Percentiles rank a stretch among this genome's conserved stretches.
These are phyloP conservation scores for Seminavis robusta DNA, from an alignment of 108 stramenopile genomes.

Conservation along the genomic window DNA sequence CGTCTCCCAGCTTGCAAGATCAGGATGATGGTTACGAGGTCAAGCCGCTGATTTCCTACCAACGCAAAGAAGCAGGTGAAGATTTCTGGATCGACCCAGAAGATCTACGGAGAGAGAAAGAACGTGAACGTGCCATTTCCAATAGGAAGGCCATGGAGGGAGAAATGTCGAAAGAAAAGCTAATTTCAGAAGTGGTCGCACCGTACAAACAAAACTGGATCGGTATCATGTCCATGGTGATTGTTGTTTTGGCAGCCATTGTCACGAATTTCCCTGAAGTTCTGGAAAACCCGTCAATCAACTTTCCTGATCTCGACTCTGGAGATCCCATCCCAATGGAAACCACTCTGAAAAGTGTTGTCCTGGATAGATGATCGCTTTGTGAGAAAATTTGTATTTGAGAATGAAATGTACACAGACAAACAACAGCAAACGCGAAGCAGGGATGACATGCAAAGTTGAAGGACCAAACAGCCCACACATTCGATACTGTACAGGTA, in stretches of 20 bases:
- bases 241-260: conserved; percentile 62
- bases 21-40: too few species aligned
- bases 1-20: too few species aligned
- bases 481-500: too few species aligned
- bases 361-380: too few species aligned
- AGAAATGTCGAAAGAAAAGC: conserved; percentile 65
- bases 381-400: too few species aligned
- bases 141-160: conserved; percentile 52
- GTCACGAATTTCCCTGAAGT: conserved; percentile 75
- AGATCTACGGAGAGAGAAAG: conserved; percentile 47
- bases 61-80: conserved; percentile 61
- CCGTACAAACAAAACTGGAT: conserved; percentile 92
- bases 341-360: too few species aligned
- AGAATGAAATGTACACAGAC: too few species aligned
- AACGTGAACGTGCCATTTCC: conserved; percentile 38
- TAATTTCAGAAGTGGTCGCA: conserved; percentile 61
- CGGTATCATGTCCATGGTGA: conserved; percentile 64
- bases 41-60: conserved; percentile 51
- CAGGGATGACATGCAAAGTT: too few species aligned
- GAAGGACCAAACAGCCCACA: too few species aligned
- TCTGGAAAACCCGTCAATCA: conserved; percentile 58
- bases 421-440: too few species aligned
- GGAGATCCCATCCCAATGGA: too few species aligned
- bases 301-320: conserved; percentile 77
- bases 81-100: conserved; percentile 86